Evolutionary conservation across 768 basidiomycete genomes (phyloP).

Genomic region (Lentinula aciculospora): DNA sequence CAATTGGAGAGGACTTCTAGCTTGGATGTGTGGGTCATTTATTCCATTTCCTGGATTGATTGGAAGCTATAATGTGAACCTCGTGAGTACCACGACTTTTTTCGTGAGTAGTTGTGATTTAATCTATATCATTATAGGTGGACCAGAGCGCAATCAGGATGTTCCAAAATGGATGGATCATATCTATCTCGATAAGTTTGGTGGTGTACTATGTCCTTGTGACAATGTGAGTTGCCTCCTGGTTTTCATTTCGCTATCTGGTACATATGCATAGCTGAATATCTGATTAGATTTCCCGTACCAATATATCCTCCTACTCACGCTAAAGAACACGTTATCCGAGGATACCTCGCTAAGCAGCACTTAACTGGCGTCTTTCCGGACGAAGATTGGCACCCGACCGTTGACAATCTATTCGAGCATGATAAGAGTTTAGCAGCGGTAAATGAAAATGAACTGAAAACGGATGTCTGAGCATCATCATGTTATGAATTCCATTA

Average conservation of each 20-base stretch:
- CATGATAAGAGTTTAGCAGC: too few relatives aligned
- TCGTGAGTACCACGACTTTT: not conserved
- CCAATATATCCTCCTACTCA: not conserved
- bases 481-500: too few relatives aligned
- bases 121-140: not conserved
- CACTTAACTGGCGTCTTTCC: not conserved
- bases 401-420: not conserved
- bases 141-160: not conserved
- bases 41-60: conserved; percentile 2
- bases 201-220: not conserved
- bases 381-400: not conserved
- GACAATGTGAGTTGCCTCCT: not conserved
- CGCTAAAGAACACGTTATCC: not conserved
- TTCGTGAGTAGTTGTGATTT: not conserved
- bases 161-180: conserved; percentile 4
- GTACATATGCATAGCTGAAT: too few relatives aligned
- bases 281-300: not conserved
- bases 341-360: not conserved
- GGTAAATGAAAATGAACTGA: not conserved
- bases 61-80: not conserved
- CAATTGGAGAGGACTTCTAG: conserved; percentile 1
- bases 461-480: not conserved
- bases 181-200: not conserved
- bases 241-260: not conserved
- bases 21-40: conserved; percentile 3